phyloP scores from a whole-genome alignment of 2,329 filamentous ascomycete genomes.

The Xylariales sp. region DNA sequence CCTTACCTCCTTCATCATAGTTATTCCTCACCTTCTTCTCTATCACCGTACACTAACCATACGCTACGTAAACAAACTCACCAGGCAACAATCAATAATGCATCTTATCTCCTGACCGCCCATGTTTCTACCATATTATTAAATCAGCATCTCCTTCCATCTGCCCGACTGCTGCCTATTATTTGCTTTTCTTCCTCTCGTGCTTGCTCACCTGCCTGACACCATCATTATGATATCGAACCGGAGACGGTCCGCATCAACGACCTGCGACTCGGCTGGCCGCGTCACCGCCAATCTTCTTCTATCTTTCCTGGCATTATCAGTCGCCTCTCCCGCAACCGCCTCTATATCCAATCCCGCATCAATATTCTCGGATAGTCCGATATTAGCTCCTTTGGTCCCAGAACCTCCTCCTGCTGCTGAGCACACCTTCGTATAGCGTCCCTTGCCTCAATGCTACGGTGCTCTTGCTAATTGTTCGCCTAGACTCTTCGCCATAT shows the following conservation, averaged over 20 bases:
- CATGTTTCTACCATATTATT: slow-evolving; percentile 7
- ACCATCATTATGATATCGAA: slow-evolving; percentile 44
- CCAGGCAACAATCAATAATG: slow-evolving; percentile 23
- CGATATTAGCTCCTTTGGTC: slow-evolving; percentile 53
- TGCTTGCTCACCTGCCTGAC: slow-evolving; percentile 5
- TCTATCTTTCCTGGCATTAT: slow-evolving; percentile 74
- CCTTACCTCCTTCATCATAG: neutral
- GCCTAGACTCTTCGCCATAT: slow-evolving; percentile 79
- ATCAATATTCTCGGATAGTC: slow-evolving; percentile 58
- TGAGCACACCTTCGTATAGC: slow-evolving; percentile 66
- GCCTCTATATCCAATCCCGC: slow-evolving; percentile 53
- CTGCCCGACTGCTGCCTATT: neutral
- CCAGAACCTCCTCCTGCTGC: slow-evolving; percentile 61
- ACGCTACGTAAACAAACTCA: neutral
- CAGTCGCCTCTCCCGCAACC: slow-evolving; percentile 57
- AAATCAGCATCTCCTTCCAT: neutral
- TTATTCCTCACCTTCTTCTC: slow-evolving; percentile 3
- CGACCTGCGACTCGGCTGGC: slow-evolving; percentile 66
- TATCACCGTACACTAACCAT: neutral
- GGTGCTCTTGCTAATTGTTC: slow-evolving; percentile 24
- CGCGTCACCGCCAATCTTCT: slow-evolving; percentile 73
- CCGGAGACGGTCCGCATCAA: slow-evolving; percentile 44
- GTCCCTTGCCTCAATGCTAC: slow-evolving; percentile 9
- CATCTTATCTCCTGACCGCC: neutral
- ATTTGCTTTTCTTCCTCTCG: slow-evolving; percentile 10